These are phyloP conservation scores for Brassica juncea DNA, from an alignment of 345 rosid genomes.

Conservation along the genomic window DNA sequence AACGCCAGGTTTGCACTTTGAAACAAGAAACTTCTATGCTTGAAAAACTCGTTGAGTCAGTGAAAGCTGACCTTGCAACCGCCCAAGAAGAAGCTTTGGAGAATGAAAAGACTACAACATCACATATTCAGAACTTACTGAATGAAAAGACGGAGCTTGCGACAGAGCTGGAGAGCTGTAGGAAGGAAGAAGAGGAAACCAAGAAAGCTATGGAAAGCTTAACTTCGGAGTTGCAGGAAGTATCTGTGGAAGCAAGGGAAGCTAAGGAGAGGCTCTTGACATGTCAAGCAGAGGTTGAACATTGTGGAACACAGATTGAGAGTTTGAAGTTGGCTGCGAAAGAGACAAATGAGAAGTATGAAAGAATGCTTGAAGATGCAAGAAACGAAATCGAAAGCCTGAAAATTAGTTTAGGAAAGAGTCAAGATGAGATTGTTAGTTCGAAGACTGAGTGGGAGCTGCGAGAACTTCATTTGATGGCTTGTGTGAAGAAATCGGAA, in stretches of 20 bases:
- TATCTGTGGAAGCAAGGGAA: constrained; percentile 73
- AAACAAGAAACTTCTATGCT: constrained; percentile 54
- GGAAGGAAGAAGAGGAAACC: constrained; percentile 77
- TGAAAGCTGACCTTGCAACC: constrained; percentile 60
- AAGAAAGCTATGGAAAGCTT: constrained; percentile 84
- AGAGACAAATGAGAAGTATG: background rate
- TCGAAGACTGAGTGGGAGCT: background rate
- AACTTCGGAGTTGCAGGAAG: constrained; percentile 79
- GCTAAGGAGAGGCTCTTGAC: constrained; percentile 66
- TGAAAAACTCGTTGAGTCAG: constrained; percentile 49
- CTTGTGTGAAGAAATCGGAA: constrained; percentile 1
- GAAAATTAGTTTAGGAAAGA: background rate
- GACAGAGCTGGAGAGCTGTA: constrained; percentile 57
- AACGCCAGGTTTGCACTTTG: constrained; percentile 37
- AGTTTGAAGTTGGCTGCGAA: background rate
- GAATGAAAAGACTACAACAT: constrained; percentile 70
- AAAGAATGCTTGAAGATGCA: background rate
- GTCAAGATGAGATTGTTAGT: background rate
- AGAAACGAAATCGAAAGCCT: background rate
- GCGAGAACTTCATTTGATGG: background rate
- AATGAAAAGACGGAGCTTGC: constrained; percentile 69
- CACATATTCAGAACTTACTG: constrained; percentile 59
- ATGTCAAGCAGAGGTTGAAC: constrained; percentile 27
- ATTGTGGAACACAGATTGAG: background rate
- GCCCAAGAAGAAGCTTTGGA: constrained; percentile 73